A percentile compares a stretch with the other conserved stretches of the same genome.
These are phyloP conservation scores for Calocybe gambosa DNA, from an alignment of 1,284 basidiomycete genomes.

Conservation along the genomic window DNA sequence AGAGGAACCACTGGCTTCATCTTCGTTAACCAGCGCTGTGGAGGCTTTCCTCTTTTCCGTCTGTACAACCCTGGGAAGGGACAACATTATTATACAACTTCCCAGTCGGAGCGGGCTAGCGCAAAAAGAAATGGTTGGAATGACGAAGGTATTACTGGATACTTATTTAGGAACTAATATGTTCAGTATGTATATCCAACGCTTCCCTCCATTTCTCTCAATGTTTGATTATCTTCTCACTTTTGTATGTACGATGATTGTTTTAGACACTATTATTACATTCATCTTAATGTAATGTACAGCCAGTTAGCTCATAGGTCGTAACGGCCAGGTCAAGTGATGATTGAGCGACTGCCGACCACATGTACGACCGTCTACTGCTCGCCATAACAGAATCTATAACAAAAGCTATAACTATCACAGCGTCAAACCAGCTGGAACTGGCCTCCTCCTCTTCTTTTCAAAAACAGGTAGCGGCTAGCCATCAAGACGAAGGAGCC, in stretches of 20 bases:
- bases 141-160: conserved; percentile 14
- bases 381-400: too few species aligned
- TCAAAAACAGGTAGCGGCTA: conserved; percentile 13
- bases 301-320: too few species aligned
- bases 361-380: too few species aligned
- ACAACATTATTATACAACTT: conserved; percentile 13
- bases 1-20: conserved; percentile 10
- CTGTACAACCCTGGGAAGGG: conserved; percentile 12
- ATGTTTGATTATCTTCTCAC: too few species aligned
- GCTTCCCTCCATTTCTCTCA: too few species aligned
- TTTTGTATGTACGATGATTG: too few species aligned
- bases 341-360: too few species aligned
- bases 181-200: background rate
- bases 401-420: too few species aligned
- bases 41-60: conserved; percentile 12
- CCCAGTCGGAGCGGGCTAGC: conserved; percentile 8
- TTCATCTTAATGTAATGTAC: too few species aligned
- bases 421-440: background rate
- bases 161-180: conserved; percentile 7
- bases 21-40: conserved; percentile 10
- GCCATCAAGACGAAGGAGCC: conserved; percentile 10
- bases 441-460: background rate
- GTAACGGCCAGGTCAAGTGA: too few species aligned
- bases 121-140: conserved; percentile 9
- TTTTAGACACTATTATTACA: too few species aligned